Evolutionary conservation across 2,329 filamentous ascomycete genomes (phyloP).

Genomic region (Aureobasidium sp.): DNA sequence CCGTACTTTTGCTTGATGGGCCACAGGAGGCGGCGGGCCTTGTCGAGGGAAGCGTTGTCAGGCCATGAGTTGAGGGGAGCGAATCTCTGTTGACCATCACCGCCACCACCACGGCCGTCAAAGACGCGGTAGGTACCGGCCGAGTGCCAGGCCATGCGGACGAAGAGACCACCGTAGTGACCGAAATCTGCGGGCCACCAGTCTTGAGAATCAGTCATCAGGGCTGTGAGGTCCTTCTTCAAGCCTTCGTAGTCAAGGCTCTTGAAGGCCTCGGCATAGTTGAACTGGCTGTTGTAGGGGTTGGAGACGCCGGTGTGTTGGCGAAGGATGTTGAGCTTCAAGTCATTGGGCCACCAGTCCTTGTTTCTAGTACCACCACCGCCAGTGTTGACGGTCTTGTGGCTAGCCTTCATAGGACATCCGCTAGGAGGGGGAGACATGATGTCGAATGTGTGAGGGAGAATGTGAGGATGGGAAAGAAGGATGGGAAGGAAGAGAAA

Average conservation of each 20-base stretch:
- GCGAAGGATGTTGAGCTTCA: slow-evolving; percentile 65
- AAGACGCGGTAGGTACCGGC: slow-evolving; percentile 70
- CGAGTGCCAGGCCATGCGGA: slow-evolving; percentile 77
- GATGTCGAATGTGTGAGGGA: slow-evolving; percentile 14
- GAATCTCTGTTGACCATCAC: slow-evolving; percentile 69
- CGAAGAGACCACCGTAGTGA: slow-evolving; percentile 72
- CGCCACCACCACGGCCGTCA: slow-evolving; percentile 69
- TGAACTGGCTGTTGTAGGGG: slow-evolving; percentile 56
- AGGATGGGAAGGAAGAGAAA: background rate
- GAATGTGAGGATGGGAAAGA: background rate
- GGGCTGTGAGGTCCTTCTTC: slow-evolving; percentile 63
- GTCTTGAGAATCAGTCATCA: slow-evolving; percentile 74
- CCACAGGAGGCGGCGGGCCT: slow-evolving; percentile 72
- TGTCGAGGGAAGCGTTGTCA: slow-evolving; percentile 71
- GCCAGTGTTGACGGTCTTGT: slow-evolving; percentile 24
- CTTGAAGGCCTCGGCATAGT: slow-evolving; percentile 68
- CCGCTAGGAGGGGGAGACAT: slow-evolving; percentile 21
- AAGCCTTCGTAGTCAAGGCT: slow-evolving; percentile 61
- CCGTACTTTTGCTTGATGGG: slow-evolving; percentile 82
- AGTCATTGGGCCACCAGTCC: slow-evolving; percentile 68
- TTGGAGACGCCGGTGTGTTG: slow-evolving; percentile 60
- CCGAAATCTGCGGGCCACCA: slow-evolving; percentile 80
- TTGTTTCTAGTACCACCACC: slow-evolving; percentile 56
- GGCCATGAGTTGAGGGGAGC: slow-evolving; percentile 78
- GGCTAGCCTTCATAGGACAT: slow-evolving; percentile 26